Percentiles rank a stretch among this genome's conserved stretches.
These are phyloP conservation scores for Datisca glomerata DNA, from an alignment of 306 rosid genomes.

Conservation along the genomic window DNA sequence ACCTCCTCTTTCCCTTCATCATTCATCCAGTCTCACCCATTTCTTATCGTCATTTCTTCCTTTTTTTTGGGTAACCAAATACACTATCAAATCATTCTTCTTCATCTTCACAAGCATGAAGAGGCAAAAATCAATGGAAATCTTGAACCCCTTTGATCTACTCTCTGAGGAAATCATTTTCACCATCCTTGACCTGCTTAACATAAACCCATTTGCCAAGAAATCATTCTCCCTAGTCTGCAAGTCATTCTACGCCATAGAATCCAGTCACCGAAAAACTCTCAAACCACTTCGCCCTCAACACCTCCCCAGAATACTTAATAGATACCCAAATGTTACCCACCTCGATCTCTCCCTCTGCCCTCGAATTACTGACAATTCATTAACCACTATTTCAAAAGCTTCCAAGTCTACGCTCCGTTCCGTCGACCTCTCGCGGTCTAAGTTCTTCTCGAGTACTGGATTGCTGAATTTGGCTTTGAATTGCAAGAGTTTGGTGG, in stretches of 20 bases:
- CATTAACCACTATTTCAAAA: conserved; percentile 22
- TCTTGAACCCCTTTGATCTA: conserved; percentile 25
- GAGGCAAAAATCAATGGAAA: background rate
- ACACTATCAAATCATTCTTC: no score
- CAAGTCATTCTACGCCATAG: conserved; percentile 43
- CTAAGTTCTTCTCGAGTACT: conserved; percentile 32
- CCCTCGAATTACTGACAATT: conserved; percentile 38
- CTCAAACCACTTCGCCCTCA: conserved; percentile 58
- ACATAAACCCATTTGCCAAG: conserved; percentile 17
- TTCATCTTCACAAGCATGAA: background rate
- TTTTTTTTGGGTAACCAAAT: background rate
- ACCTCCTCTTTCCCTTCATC: background rate
- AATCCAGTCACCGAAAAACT: conserved; percentile 52
- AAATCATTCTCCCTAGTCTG: conserved; percentile 57
- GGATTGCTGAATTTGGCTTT: conserved; percentile 32
- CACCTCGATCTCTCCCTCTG: conserved; percentile 57
- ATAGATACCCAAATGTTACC: conserved; percentile 34
- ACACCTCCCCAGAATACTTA: conserved; percentile 25
- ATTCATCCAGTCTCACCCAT: background rate
- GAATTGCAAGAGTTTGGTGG: conserved; percentile 36
- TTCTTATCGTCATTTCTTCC: no score
- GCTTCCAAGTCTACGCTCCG: conserved; percentile 33
- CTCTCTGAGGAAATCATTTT: conserved; percentile 50
- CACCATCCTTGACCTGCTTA: conserved; percentile 35
- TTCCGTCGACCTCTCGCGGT: conserved; percentile 53